Evolutionary conservation across 371 early-diverging fungal species (phyloP), one percentile per base, ranked within the genome.

Genomic region (Rhizopus microsporus): DNA sequence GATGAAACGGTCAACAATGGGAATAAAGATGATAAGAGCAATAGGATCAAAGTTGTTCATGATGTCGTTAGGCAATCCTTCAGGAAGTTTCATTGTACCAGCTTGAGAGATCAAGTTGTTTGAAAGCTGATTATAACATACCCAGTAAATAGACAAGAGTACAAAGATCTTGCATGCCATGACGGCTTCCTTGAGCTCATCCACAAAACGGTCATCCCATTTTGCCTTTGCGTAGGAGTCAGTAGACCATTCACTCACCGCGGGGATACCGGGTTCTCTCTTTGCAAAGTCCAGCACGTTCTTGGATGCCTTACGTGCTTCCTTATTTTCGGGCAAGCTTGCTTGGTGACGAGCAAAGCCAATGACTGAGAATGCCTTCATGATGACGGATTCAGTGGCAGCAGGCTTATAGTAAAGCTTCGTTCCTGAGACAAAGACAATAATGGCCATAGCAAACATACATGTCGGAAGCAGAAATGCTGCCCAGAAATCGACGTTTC

Each of bases 101-200:
- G 84, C 87, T 75, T 87, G 88, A 58, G 83, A 84, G 23, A 89
- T 62, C 55, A 91, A 71, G 69, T 88, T 89, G 73, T 85, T 87
- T 55, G 69, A 71, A 66, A 89, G 81, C 61, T 91, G 83, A 56
- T 75, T 77, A 68, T 89, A 89, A 54, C 83, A 75, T n/a, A 86
- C 83, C 91, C 91, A 91, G 71, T 85, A 91, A 32, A 91, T 63
- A 6, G 88, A 85, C 39, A 79, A 84, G 54, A 83, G 82, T 10
- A 80, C 16, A 62, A 91, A 88, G 29, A 89, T 83, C 59, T 83
- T 86, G 78, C 85, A 88, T 33, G 89, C 86, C 58, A 80, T 76
- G 52, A 87, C 62, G 6, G 87, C 74, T 40, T 71, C 68, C 58
- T 80, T 75, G 50, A 89, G 67, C 67, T 88, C 88, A 23, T 83